phyloP scores from a whole-genome alignment of 2,329 filamentous ascomycete genomes.

The Venturia nashicola region DNA sequence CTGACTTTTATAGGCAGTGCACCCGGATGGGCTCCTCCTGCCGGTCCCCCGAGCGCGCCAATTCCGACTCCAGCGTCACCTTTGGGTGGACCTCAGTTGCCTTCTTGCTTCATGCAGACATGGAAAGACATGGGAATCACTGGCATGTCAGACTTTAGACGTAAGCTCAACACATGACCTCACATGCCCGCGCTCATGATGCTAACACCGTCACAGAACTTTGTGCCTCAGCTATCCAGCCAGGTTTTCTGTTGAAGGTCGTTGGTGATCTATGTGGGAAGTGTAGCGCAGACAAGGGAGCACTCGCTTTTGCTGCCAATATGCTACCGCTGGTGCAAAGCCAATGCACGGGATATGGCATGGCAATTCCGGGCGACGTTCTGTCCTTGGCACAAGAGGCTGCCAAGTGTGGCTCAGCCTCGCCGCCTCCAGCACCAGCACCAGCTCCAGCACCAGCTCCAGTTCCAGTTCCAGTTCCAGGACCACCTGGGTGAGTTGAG shows the following conservation, averaged over 20 bases:
- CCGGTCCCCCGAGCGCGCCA: not conserved
- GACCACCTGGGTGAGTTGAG: not conserved
- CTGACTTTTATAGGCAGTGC: not conserved
- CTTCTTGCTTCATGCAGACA: not conserved
- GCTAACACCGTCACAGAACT: not conserved
- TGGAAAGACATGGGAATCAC: not conserved
- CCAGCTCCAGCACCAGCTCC: not conserved
- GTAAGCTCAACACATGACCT: not conserved
- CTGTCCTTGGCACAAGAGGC: not conserved
- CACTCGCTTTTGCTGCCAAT: not conserved
- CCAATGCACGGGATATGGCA: not conserved
- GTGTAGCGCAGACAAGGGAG: not conserved
- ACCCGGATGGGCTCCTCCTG: not conserved
- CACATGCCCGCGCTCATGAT: not conserved
- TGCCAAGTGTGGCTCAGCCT: not conserved
- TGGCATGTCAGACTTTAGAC: not conserved
- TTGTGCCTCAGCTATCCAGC: not conserved
- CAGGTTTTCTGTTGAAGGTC: not conserved
- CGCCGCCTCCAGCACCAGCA: not conserved
- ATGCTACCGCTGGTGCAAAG: not conserved
- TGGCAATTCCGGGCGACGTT: not conserved
- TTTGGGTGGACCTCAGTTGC: not conserved
- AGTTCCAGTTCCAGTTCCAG: not conserved
- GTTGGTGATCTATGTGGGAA: not conserved
- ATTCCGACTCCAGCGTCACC: not conserved